Percentiles rank a stretch among this genome's conserved stretches.
Conservation (phyloP, 768 basidiomycete species). For the Imleria badia region DNA sequence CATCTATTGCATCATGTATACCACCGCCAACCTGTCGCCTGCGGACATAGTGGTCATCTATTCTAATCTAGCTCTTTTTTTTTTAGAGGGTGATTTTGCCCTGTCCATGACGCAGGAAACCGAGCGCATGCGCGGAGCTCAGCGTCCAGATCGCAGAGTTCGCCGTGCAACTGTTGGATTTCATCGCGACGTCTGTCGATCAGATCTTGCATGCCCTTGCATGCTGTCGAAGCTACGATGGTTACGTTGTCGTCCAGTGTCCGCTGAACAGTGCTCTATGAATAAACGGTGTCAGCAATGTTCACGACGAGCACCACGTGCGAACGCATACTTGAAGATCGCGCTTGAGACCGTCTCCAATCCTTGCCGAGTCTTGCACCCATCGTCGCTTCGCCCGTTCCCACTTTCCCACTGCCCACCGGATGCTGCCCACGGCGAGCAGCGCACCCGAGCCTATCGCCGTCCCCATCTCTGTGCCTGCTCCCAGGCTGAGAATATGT, state of each 20-base stretch:
- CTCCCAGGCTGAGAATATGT: constrained; percentile 35
- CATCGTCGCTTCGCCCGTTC: constrained; percentile 64
- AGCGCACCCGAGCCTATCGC: constrained; percentile 61
- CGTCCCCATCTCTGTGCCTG: constrained; percentile 52
- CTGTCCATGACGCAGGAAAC: constrained; percentile 9
- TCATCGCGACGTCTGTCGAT: constrained; percentile 44
- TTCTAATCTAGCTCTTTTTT: constrained; percentile 6
- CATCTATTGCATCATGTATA: constrained; percentile 31
- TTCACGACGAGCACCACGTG: neutral
- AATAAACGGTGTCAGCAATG: constrained; percentile 1
- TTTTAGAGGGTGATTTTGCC: neutral
- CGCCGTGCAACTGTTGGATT: constrained; percentile 42
- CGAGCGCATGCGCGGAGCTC: constrained; percentile 26
- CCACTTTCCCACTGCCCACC: constrained; percentile 69
- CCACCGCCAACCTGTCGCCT: constrained; percentile 12
- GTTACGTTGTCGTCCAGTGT: constrained; percentile 53
- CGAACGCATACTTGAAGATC: constrained; percentile 55
- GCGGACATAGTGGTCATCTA: constrained; percentile 10
- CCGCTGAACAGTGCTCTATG: constrained; percentile 46
- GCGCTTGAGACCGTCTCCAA: constrained; percentile 60
- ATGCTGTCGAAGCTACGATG: constrained; percentile 50
- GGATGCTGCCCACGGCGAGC: constrained; percentile 45
- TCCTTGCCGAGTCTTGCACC: constrained; percentile 65
- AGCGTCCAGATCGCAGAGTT: constrained; percentile 41
- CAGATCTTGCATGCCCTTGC: constrained; percentile 43